phyloP scores from a whole-genome alignment of 148 eudicot genomes.

The Cornus florida region DNA sequence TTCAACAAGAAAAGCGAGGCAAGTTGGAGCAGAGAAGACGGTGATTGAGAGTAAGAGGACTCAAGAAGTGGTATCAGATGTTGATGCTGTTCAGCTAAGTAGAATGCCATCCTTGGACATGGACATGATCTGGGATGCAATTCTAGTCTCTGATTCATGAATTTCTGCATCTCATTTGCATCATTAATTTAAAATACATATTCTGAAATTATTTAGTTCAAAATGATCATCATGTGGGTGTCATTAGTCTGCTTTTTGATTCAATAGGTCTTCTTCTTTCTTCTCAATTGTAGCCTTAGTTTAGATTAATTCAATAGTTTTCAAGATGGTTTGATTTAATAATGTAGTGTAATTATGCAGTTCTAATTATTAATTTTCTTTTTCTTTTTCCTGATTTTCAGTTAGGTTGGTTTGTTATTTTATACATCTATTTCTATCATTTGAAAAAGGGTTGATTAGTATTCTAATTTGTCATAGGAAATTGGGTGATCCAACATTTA shows the following conservation, averaged over 20 bases:
- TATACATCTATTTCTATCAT: background rate
- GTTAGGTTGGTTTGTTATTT: background rate
- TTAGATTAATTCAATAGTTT: background rate
- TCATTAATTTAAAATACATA: background rate
- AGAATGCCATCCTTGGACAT: conserved; percentile 96
- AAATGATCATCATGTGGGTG: background rate
- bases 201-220: background rate
- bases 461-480: background rate
- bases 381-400: background rate
- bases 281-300: background rate
- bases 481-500: background rate
- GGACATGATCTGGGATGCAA: conserved; percentile 94
- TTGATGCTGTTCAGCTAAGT: conserved; percentile 76
- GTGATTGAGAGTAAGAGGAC: conserved; percentile 21
- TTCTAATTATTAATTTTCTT: background rate
- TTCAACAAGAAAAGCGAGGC: conserved; percentile 26
- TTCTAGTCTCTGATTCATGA: conserved; percentile 63
- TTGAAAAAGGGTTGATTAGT: background rate
- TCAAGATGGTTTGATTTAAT: background rate
- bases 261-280: background rate
- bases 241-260: background rate
- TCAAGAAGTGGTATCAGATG: conserved; percentile 28
- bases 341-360: no score
- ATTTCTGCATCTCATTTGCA: background rate
- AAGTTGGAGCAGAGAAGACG: conserved; percentile 25